Evolutionary conservation across 2,329 filamentous ascomycete genomes (phyloP), one percentile per base, ranked within the genome.

Genomic region (Pestalotiopsis fici): DNA sequence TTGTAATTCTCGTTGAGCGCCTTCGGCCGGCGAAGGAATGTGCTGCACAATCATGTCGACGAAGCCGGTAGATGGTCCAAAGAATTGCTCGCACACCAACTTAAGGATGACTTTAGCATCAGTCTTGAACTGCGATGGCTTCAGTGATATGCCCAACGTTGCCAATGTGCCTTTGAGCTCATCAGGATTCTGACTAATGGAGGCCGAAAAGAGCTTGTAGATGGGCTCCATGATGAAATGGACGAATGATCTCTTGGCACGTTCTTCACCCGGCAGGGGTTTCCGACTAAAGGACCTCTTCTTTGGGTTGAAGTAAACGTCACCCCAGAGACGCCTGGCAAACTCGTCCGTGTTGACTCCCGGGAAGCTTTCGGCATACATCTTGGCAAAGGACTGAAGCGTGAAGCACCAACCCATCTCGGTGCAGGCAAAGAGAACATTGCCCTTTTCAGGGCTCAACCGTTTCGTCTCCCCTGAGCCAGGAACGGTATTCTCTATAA

Each of bases 351-450:
- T 85, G 77, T 97, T 94, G 74, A 98, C 87, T 64, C 91, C 91
- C 5, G 92, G 90, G 78, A 95, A 97, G 62, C 88, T 93, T 72
- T 97, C 93, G 5, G 94, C 90, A 78, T 99, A 99, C 93, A 98
- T 97, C 79, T 94, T 95, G 13, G 96, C 92, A 77, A 99, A 99
- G 1, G 95, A 98, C 69, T 91, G 91, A 39, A 99, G 83, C 0
- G 95, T 98, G 78, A 99, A 98, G 79, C 94, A 97, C 96, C 96
- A 99, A 66, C 93, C 92, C 91, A 98, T 95, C 68, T 90, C 92
- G 62, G 93, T 93, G 79, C 94, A 97, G 0, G 95, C 93, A 77
- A 99, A 99, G 11, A 97, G 90, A n/a, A 99, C 96, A 77, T 99
- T 99, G 69, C 96, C 96, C 82, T 95, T 97, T 77, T 99, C 96